phyloP scores from a whole-genome alignment of 352 stramenopile species.

The Pythium rishiriense region DNA sequence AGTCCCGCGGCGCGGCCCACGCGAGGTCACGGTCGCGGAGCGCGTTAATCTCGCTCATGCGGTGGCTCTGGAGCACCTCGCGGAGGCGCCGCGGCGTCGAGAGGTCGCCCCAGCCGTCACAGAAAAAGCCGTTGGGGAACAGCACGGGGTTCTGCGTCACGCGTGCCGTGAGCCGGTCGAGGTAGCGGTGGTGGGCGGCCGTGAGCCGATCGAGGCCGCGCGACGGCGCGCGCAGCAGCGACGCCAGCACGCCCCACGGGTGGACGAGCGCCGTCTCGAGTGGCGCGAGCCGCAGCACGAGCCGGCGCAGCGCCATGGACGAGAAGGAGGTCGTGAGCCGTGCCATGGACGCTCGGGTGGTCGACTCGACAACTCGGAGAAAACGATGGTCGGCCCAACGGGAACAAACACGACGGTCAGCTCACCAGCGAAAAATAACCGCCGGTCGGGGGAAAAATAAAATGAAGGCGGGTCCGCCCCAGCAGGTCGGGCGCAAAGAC shows the following conservation, averaged over 20 bases:
- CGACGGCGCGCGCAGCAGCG: slow-evolving; percentile 58
- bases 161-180: slow-evolving; percentile 64
- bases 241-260: slow-evolving; percentile 58
- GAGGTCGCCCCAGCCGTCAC: slow-evolving; percentile 77
- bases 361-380: no score
- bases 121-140: slow-evolving; percentile 83
- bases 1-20: slow-evolving; percentile 32
- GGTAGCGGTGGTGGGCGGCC: slow-evolving; percentile 61
- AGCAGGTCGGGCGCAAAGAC: no score
- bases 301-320: slow-evolving; percentile 1
- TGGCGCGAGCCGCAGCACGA: slow-evolving; percentile 5
- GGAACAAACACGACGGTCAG: no score
- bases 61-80: slow-evolving; percentile 58
- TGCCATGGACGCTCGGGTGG: no score
- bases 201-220: slow-evolving; percentile 62
- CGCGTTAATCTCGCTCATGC: slow-evolving; percentile 54
- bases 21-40: slow-evolving; percentile 33
- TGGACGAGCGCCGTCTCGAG: slow-evolving; percentile 33
- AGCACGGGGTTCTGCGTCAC: slow-evolving; percentile 74
- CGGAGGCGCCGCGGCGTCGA: slow-evolving; percentile 55
- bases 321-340: not conserved
- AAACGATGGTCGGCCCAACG: no score
- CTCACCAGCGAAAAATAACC: no score
- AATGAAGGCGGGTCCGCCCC: no score
- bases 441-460: no score